Evolutionary conservation across 106 monocot species (phyloP), one percentile per base, ranked within the genome.

Genomic region (Dendrobium officinale): DNA sequence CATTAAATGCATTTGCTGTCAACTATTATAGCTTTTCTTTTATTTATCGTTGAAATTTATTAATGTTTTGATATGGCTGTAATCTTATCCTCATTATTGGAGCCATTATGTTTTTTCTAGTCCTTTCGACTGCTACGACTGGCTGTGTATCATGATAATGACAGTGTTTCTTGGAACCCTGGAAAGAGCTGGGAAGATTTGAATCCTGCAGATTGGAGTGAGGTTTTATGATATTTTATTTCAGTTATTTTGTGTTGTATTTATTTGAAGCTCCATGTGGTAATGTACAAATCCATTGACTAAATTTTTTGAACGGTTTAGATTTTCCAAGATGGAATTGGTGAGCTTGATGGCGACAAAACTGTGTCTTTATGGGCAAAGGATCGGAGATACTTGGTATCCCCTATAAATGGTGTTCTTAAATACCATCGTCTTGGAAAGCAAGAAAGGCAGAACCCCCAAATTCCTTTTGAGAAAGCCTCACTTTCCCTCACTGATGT

Each of bases 341-440:
- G 86, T 81, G 90, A 86, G 79, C 75, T 55, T 83, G 77, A 77
- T 77, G 70, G 80, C 2, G 17, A 85, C 15, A 78, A 68, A 75
- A 42, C 44, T 45, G 74, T 42, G 73, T 91, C 90, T 31, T 33
- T 80, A n/a, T 83, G 90, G 92, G 82, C 92, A 42, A 77, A 42
- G 48, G 83, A 90, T 77, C 86, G 86, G 29, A 89, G 79, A 67
- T 98, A 92, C 79, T 85, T 98, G 81, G 89, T 98, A 16, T 98
- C 94, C 5, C 98, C 98, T 67, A 98, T 98, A 85, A 92, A 95
- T 91, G 98, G 92, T 31, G 83, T 91, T n/a, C 91, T 98, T 73
- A 95, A 88, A 77, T 98, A 98, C 77, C 92, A 95, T 75, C 91
- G 98, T 42, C 82, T 94, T 68, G 98, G 98, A 80, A 98, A 92